These are phyloP conservation scores for Mycena polygramma DNA, from an alignment of 768 basidiomycete species.

Conservation along the genomic window DNA sequence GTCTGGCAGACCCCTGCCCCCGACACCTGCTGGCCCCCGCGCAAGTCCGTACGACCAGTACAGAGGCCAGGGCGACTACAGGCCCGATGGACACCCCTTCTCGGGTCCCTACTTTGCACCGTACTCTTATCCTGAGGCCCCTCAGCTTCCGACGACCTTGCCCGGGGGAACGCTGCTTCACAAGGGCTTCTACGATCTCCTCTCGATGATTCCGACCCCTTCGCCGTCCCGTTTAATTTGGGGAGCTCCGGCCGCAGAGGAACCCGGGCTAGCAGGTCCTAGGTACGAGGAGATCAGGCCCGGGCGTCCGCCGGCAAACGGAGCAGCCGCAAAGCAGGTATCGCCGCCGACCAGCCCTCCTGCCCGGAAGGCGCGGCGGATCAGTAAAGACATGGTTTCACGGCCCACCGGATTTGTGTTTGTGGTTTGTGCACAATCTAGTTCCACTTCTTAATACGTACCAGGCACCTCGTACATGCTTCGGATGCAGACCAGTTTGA, in stretches of 20 bases:
- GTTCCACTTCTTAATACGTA: conserved; percentile 42
- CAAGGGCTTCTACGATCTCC: conserved; percentile 91
- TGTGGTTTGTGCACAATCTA: conserved; percentile 50
- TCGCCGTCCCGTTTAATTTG: conserved; percentile 76
- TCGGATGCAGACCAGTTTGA: conserved; percentile 92
- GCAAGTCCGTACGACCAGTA: conserved; percentile 31
- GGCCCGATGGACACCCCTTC: conserved; percentile 55
- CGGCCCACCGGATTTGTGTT: conserved; percentile 88
- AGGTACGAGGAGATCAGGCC: conserved; percentile 72
- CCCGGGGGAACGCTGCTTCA: conserved; percentile 82
- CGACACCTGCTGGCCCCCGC: conserved; percentile 42
- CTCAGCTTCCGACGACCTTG: conserved; percentile 61
- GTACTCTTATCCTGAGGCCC: conserved; percentile 53
- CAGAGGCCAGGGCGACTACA: conserved; percentile 21
- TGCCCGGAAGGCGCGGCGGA: conserved; percentile 69
- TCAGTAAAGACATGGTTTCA: conserved; percentile 93
- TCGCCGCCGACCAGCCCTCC: conserved; percentile 49
- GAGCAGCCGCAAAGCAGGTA: conserved; percentile 48
- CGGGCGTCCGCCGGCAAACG: conserved; percentile 41
- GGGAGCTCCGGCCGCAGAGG: conserved; percentile 56
- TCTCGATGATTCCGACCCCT: conserved; percentile 82
- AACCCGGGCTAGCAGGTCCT: conserved; percentile 70
- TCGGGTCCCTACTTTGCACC: conserved; percentile 56
- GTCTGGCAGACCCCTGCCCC: conserved; percentile 46
- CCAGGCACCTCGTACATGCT: conserved; percentile 90